Base-by-base conservation (phyloP, 805 yeast genomes). In the Zygoascus bituminiphila region DNA sequence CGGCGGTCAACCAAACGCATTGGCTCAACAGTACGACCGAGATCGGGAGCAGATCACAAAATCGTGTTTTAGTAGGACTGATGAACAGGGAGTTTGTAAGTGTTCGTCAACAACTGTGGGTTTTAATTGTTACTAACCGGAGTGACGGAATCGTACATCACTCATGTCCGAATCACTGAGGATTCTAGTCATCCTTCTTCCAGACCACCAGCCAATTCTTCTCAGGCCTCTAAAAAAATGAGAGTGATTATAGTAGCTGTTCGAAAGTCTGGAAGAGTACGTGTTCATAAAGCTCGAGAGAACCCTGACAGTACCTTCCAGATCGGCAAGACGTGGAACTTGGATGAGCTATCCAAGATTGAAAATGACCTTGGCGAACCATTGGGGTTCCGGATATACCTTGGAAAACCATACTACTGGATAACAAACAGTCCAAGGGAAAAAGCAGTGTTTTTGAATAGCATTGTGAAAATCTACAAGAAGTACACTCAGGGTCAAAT, bases 281-380 rank as follows among this genome's bases (percentile, higher is more conserved):
- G 81, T 49, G 57, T 89, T 10, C 96, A 88, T 62, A 89, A 91
- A 65, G 96, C 94, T 1, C 81, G 94, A 58, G 88, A 79, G 62
- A 83, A 84, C 56, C 70, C 76, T 8, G 84, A 85, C 56, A 82
- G 84, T 0, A 64, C 81, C 1, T 79, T 84, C 57, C 97, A 89
- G 65, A 86, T 89, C 45, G 98, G 98, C 26, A 76, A 96, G 59
- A 84, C 95, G 2, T 89, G 98, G 98, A 81, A 79, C 53, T 68
- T 91, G 57, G 84, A 77, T 51, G 94, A 86, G 56, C 68, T 91
- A 54, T 63, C 71, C 2, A 63, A 65, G 39, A 63, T 89, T 1
- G 79, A 80, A 26, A 71, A 76, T 48, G 86, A 81, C 51, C 24
- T 47, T n/a, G 49, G 61, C 0, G 54, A 49, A 29, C 48, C 55